Base-by-base conservation (phyloP, 192 early-diverging fungal species). In the Coemansia sp. region DNA sequence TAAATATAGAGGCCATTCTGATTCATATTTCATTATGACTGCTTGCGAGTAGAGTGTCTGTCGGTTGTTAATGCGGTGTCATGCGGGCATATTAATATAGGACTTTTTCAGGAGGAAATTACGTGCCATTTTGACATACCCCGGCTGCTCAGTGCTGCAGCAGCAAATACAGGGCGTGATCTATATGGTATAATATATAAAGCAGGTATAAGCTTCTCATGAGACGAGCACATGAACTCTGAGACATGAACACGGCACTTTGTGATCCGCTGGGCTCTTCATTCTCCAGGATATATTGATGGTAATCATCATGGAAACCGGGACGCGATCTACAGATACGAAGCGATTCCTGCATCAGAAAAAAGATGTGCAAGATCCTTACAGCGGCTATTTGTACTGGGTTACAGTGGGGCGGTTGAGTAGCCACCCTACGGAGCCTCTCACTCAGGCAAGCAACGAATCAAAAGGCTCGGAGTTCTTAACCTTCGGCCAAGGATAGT, bases 1-100 rank as follows among this genome's bases (percentile, higher is more conserved):
- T 11, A 16, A 58, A 18, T 29, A 58, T 12, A 16, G 15, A 33
- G 55, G 29, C 55, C 20, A 50, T 50, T 22, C 20, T 22, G 49
- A 10, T 20, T 24, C 10, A 2, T 50, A 20, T n/a, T 18, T 12
- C 29, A 60, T n/a, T 60, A 7, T 60, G 15, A n/a, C 15, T 16
- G 16, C 57, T 31, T 31, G 29, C 15, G 16, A 33, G 57, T 60
- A 60, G 31, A 60, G 57, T 60, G 57, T 13, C 57, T 5, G 16
- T 3, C 6, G 31, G 57, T 16, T 18, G 15, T 31, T 60, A 31
- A 18, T 6, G 18, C 16, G 12, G 57, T 33, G 57, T 34, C 57
- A 60, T 60, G 57, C 31, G 5, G 57, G 31, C 57, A 33, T 31
- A 36, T 60, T 36, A 60, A 60, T 60, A 60, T 36, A 60, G 16